These are phyloP conservation scores for Chlamydomonas sphaeroides DNA, from an alignment of 139 green algal species.

Conservation along the genomic window DNA sequence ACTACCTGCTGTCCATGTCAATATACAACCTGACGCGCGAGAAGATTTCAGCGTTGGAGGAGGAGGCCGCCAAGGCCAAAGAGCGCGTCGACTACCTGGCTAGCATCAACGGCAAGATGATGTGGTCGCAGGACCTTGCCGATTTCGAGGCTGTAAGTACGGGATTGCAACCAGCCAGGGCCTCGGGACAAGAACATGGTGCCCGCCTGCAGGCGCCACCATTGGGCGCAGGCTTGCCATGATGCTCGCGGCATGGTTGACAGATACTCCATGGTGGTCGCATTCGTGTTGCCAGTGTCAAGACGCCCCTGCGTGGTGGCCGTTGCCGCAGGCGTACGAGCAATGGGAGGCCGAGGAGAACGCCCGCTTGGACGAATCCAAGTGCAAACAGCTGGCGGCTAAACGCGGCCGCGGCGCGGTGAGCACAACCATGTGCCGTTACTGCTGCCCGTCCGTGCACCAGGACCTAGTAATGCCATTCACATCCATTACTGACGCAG, in stretches of 20 bases:
- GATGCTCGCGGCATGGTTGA: no score
- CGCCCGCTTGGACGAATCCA: background rate
- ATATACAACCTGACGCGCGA: conserved; percentile 95
- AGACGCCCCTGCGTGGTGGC: no score
- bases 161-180: background rate
- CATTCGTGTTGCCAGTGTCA: no score
- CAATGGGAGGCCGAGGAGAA: conserved; percentile 64
- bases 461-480: no score
- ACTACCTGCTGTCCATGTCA: conserved; percentile 98
- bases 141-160: conserved; percentile 72
- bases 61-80: conserved; percentile 55
- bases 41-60: conserved; percentile 78
- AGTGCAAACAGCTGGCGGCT: conserved; percentile 26
- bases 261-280: no score
- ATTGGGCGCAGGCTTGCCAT: no score
- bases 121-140: conserved; percentile 90
- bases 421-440: no score
- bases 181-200: no score
- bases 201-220: no score
- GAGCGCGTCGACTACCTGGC: conserved; percentile 69
- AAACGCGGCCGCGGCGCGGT: background rate
- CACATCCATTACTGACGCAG: no score
- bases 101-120: conserved; percentile 68
- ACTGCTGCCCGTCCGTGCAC: no score
- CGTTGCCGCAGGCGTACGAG: conserved; percentile 56